A percentile compares a stretch with the other conserved stretches of the same genome.
phyloP scores from a whole-genome alignment of 805 yeast genomes.

The Candida corydali region DNA sequence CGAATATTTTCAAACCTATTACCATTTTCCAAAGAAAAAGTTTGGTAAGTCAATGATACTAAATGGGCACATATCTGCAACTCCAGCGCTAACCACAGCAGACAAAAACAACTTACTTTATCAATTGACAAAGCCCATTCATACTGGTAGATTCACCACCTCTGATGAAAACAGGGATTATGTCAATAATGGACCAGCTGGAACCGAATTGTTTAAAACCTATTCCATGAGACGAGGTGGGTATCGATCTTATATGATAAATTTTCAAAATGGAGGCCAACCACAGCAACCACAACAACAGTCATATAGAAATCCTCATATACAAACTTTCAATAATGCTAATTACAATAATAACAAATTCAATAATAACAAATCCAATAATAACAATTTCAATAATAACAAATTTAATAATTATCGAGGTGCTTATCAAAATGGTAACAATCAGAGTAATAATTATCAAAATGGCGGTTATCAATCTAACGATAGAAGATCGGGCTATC shows the following conservation, averaged over 20 bases:
- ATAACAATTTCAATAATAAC: conserved; percentile 9
- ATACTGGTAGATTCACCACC: conserved; percentile 29
- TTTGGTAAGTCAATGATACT: conserved; percentile 78
- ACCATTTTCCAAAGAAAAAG: conserved; percentile 55
- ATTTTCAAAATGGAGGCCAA: conserved; percentile 13
- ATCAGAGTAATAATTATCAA: too few species aligned
- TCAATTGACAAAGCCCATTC: conserved; percentile 18
- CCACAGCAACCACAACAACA: neutral
- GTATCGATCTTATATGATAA: conserved; percentile 22
- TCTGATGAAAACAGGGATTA: conserved; percentile 30
- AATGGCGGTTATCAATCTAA: too few species aligned
- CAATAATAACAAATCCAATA: conserved; percentile 9
- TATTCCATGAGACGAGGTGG: conserved; percentile 38
- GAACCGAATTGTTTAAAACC: conserved; percentile 24
- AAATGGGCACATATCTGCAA: conserved; percentile 69
- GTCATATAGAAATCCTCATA: conserved; percentile 1
- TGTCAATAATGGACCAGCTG: conserved; percentile 39
- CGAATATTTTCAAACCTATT: conserved; percentile 44
- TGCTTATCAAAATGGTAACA: too few species aligned
- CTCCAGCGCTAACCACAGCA: conserved; percentile 56
- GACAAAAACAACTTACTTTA: conserved; percentile 62
- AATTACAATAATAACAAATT: conserved; percentile 5
- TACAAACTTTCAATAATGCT: conserved; percentile 5
- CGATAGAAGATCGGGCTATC: conserved; percentile 11
- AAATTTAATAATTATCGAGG: conserved; percentile 5